These are phyloP conservation scores for Fraxinus angustifolia DNA, from an alignment of 305 asterid genomes.

Conservation along the genomic window DNA sequence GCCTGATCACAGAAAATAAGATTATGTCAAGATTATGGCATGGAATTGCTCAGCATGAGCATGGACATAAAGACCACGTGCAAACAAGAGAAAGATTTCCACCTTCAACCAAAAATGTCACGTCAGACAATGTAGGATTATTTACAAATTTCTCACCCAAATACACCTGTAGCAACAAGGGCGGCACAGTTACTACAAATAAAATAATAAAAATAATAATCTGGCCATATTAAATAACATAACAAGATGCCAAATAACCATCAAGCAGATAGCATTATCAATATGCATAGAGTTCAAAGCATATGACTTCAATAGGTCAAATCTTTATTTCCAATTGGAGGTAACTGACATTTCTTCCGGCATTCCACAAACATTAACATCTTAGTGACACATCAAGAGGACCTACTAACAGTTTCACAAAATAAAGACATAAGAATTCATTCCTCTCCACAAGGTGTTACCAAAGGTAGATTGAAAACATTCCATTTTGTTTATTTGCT, in stretches of 20 bases:
- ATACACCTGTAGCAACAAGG: conserved; percentile 65
- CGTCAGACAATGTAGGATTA: conserved; percentile 84
- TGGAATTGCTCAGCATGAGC: conserved; percentile 2
- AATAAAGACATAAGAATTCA: neutral
- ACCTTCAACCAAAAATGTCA: conserved; percentile 98
- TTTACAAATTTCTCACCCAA: conserved; percentile 94
- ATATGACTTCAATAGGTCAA: neutral
- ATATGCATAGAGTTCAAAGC: neutral
- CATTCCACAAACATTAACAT: neutral
- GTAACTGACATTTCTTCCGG: conserved; percentile 1
- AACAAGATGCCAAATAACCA: neutral
- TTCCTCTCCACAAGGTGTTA: neutral
- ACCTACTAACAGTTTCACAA: neutral
- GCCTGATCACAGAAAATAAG: conserved; percentile 44
- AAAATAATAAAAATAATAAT: neutral
- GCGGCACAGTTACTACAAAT: conserved; percentile 4
- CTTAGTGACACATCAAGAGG: neutral
- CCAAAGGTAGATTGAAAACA: neutral
- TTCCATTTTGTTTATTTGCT: neutral
- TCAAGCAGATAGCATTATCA: conserved; percentile 2
- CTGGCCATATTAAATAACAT: neutral
- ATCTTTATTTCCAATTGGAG: neutral
- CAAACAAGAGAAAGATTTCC: conserved; percentile 20
- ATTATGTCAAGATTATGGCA: neutral
- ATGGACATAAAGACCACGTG: conserved; percentile 5